These are phyloP conservation scores for Thermothielavioides terrestris DNA, from an alignment of 495 filamentous ascomycete species.

Conservation along the genomic window DNA sequence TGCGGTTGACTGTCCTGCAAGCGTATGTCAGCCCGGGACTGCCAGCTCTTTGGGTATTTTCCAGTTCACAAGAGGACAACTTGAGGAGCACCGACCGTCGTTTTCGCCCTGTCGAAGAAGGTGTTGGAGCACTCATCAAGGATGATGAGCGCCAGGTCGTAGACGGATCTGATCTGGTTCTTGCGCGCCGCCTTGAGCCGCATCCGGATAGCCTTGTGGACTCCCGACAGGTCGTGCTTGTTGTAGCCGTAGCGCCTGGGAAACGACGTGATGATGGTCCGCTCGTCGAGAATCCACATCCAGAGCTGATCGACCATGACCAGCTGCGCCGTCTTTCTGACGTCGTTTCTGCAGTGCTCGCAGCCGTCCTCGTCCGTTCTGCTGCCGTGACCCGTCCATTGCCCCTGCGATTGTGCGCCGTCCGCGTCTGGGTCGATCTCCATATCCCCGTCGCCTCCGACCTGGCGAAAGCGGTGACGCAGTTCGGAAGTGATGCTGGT, in stretches of 20 bases:
- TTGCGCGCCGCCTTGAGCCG: conserved; percentile 27
- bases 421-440: no score
- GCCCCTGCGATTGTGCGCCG: background rate
- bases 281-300: conserved; percentile 61
- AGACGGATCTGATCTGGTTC: conserved; percentile 56
- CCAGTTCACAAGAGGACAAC: no score
- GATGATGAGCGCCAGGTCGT: conserved; percentile 58
- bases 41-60: no score
- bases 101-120: conserved; percentile 53
- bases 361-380: conserved; percentile 12
- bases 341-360: conserved; percentile 25
- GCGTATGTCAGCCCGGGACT: background rate
- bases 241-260: conserved; percentile 59
- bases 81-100: conserved; percentile 23
- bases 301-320: conserved; percentile 73
- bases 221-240: conserved; percentile 56
- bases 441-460: background rate
- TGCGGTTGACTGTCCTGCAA: conserved; percentile 51
- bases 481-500: conserved; percentile 24
- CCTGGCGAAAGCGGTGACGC: background rate
- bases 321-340: conserved; percentile 46
- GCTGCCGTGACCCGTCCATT: conserved; percentile 14
- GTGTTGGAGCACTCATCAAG: conserved; percentile 55
- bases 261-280: conserved; percentile 60
- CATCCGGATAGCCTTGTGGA: conserved; percentile 49